phyloP scores from a whole-genome alignment of 345 rosid species.

The Eucalyptus pauciflora region DNA sequence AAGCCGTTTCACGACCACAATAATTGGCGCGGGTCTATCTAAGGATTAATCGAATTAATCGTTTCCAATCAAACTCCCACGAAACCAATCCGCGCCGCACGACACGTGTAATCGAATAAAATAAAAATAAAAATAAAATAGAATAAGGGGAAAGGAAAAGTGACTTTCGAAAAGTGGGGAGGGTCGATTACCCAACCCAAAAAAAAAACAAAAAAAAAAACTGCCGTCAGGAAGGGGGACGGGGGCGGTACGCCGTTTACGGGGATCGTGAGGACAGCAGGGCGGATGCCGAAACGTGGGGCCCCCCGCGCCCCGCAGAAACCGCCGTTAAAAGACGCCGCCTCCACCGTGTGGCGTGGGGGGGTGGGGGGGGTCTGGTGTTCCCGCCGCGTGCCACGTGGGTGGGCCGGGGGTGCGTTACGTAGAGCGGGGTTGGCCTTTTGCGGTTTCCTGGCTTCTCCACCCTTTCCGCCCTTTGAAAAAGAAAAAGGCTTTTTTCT shows the following conservation, averaged over 20 bases:
- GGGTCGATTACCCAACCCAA: neutral
- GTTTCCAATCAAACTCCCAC: neutral
- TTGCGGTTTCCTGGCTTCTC: too few species aligned
- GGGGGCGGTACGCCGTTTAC: neutral
- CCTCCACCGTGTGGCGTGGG: neutral
- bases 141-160: neutral
- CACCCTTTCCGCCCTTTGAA: neutral
- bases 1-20: neutral
- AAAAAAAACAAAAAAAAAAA: neutral
- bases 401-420: neutral
- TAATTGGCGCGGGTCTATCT: neutral
- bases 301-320: neutral
- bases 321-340: constrained; percentile 24
- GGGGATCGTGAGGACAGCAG: neutral
- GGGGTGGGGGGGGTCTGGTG: neutral
- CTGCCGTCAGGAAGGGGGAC: neutral
- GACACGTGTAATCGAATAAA: neutral
- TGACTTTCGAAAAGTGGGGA: neutral
- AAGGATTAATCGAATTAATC: neutral
- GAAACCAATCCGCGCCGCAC: neutral
- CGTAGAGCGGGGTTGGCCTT: neutral
- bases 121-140: neutral
- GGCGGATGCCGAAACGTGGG: neutral
- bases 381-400: constrained; percentile 4
- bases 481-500: neutral